Base-by-base conservation (phyloP, 495 filamentous ascomycete genomes). In the Tuber microsphaerosporum region DNA sequence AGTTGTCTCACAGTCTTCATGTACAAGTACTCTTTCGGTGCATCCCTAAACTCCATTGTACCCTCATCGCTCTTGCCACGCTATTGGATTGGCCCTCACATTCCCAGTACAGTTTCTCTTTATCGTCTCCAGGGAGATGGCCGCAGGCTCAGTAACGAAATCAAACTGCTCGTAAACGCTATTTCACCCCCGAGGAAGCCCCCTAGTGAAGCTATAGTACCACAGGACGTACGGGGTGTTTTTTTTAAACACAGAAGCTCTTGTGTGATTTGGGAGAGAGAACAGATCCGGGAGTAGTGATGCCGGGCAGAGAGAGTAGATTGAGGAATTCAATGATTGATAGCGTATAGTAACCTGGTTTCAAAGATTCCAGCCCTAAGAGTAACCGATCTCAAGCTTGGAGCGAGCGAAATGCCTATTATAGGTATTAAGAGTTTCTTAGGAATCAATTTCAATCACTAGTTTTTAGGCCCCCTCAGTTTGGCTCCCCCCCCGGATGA, bases 141-240 rank as follows among this genome's bases (percentile, higher is more conserved):
- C 82, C 0, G 83, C 79, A 17, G 88, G 76, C 76, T 89, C 87
- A 0, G 87, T 88, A 43, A 86, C 87, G 80, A 88, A 87, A 75
- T 89, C 87, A 37, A 88, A 88, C 76, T 89, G 87, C 75, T 90
- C 88, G 10, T 87, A 82, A 48, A 84, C 79, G 74, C 89, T 88
- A 39, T 80, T 76, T 70, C 84, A n/a, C 0, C 87, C 88, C 0
- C 84, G 84, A 4, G 88, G 89, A 0, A 81, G 86, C 79, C 88
- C 87, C 65, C 9, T 10, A 42, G 41, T 39, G 1, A 31, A 31
- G 34, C 34, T 37, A 1, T 1, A 37, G 34, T 37, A 37, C 2
- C 34, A 37, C 2, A 37, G 34, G 34, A 37, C 34, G 34, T 37
- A 37, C 34, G 34, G 34, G 34, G 34, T 1, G 34, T 37, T 2